Evolutionary conservation across 495 filamentous ascomycete species (phyloP), one percentile per base, ranked within the genome.

Genomic region (Neurospora sp.): DNA sequence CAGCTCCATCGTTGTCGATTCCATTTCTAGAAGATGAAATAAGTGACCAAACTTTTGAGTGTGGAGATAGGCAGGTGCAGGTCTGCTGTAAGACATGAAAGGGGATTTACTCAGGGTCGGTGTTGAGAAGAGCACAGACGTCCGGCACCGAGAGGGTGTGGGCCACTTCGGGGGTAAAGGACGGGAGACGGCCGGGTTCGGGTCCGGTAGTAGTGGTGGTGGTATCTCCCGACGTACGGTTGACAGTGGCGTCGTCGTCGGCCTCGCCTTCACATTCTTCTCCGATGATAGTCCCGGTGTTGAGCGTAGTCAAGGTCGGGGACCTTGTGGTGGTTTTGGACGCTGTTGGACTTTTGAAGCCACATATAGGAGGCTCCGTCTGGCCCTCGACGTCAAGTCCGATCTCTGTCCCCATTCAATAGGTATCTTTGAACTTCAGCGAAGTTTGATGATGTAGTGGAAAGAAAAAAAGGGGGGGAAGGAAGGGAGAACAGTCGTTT

Each of bases 301-400:
- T 22, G 69, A 45, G 27, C 69, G 69, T 40, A 31, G 40, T 45
- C 69, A 75, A 74, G 69, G 75, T 78, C 44, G 77, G 74, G 44
- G 75, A 77, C 41, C 73, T 74, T 20, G 72, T 73, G 68, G 72
- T 73, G n/a, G 73, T 38, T 38, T 74, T 73, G 71, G 75, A 38
- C 48, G 71, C 70, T 76, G 71, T 72, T 74, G 81, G 78, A 80
- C 79, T 70, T 74, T 75, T 81, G 69, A 79, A 75, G 79, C 80
- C 80, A 82, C 82, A 78, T 84, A 84, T 84, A 84, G 82, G 82
- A 82, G 82, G 82, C 77, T 84, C 82, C 80, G 82, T 82, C 82
- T 83, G 82, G 79, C 79, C 82, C 82, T 84, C 82, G 82, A 83
- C 82, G 77, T 76, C 77, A 77, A 77, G 74, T 71, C 81, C 81